A percentile compares a stretch with the other conserved stretches of the same genome.
These are phyloP conservation scores for Gardenia jasminoides DNA, from an alignment of 257 asterid species.

Conservation along the genomic window DNA sequence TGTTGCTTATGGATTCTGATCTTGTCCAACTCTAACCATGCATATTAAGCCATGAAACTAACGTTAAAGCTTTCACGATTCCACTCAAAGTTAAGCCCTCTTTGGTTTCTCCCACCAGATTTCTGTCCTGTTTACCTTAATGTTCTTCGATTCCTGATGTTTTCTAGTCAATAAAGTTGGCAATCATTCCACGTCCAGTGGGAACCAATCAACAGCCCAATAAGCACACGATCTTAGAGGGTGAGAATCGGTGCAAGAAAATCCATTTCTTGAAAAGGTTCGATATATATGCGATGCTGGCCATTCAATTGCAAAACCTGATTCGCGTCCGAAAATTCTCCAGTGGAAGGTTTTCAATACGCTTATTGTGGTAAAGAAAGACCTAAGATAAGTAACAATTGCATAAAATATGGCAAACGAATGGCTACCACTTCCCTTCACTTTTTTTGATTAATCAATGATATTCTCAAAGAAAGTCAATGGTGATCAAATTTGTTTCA, in stretches of 20 bases:
- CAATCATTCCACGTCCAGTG: neutral
- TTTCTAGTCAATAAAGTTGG: conserved; percentile 13
- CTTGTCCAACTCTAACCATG: too few species aligned
- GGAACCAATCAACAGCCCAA: neutral
- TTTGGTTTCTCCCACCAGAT: too few species aligned
- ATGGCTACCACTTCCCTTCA: neutral
- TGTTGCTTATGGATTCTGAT: too few species aligned
- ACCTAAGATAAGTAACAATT: too few species aligned
- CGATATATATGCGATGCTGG: neutral
- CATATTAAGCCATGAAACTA: too few species aligned
- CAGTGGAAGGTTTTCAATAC: neutral
- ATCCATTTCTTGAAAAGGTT: neutral
- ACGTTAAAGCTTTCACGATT: too few species aligned
- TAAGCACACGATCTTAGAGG: neutral
- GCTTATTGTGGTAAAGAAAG: neutral
- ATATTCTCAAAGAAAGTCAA: neutral
- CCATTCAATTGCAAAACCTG: neutral
- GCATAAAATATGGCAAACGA: too few species aligned
- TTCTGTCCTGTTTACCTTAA: too few species aligned
- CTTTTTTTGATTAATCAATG: neutral
- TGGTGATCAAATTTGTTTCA: neutral
- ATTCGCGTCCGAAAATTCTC: neutral
- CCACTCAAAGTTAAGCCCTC: too few species aligned
- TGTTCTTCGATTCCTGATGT: conserved; percentile 4
- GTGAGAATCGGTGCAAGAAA: neutral